Conservation (phyloP, 176 grass and related monocot species). For the Coix lacrymajobi region DNA sequence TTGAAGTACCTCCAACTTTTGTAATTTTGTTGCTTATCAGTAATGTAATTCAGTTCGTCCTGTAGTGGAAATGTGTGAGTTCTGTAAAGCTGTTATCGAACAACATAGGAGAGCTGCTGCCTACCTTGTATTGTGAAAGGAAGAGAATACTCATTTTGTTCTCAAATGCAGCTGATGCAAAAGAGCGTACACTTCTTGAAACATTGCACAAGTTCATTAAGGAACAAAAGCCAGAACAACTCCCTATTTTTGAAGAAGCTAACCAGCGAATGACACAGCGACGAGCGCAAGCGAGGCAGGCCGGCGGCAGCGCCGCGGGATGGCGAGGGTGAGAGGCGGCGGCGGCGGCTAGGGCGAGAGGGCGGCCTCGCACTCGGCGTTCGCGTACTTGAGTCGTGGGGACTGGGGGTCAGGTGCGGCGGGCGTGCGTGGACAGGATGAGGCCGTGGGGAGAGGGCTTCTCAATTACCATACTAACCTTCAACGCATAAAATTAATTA, state of each 20-base stretch:
- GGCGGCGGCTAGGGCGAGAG: too few relatives aligned
- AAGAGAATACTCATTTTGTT: neutral
- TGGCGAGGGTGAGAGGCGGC: too few relatives aligned
- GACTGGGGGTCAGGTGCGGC: too few relatives aligned
- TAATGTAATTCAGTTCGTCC: neutral
- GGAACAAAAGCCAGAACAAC: conserved; percentile 43
- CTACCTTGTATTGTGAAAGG: neutral
- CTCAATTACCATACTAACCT: too few relatives aligned
- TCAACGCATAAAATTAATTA: too few relatives aligned
- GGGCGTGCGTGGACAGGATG: too few relatives aligned
- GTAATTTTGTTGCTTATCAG: neutral
- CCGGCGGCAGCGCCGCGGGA: too few relatives aligned
- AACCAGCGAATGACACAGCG: conserved; percentile 34
- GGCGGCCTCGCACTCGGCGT: too few relatives aligned
- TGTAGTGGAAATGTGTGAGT: neutral
- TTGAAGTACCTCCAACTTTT: neutral
- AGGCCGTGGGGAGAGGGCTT: too few relatives aligned
- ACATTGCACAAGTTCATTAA: conserved; percentile 46
- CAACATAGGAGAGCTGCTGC: neutral
- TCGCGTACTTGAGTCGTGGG: too few relatives aligned
- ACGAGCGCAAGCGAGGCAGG: too few relatives aligned
- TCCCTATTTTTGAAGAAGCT: conserved; percentile 39
- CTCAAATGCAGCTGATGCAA: conserved; percentile 28
- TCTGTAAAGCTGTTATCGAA: neutral
- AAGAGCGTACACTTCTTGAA: conserved; percentile 45